Conservation (phyloP, 495 filamentous ascomycete genomes). For the Friedmanniomyces endolithicus region DNA sequence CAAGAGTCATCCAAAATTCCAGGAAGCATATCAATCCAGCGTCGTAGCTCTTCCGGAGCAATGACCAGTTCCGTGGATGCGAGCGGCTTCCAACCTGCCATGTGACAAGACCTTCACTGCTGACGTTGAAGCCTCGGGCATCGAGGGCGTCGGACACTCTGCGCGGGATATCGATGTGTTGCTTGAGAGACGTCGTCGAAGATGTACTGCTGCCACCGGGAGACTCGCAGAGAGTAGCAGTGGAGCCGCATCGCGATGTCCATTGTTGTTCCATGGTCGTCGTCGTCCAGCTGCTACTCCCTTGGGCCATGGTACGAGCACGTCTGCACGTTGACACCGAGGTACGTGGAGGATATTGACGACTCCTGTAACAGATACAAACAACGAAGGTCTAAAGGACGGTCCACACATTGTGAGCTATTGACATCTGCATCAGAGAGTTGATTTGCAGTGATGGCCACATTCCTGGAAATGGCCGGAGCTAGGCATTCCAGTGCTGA, state of each 20-base stretch:
- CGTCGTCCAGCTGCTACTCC: too few species aligned
- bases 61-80: conserved; percentile 25
- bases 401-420: not conserved
- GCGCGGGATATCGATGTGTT: not conserved
- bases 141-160: conserved; percentile 12
- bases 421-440: not conserved
- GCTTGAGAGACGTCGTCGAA: not conserved
- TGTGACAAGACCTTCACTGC: conserved; percentile 11
- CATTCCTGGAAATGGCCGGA: too few species aligned
- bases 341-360: too few species aligned
- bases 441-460: not conserved
- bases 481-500: too few species aligned
- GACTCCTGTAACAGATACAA: too few species aligned
- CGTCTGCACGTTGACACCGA: too few species aligned
- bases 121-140: conserved; percentile 14
- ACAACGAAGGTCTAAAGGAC: too few species aligned
- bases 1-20: conserved; percentile 22
- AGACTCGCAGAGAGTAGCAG: not conserved
- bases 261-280: not conserved
- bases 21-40: conserved; percentile 20
- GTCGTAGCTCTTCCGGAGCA: conserved; percentile 22
- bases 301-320: too few species aligned
- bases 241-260: not conserved
- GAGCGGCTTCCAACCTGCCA: conserved; percentile 16
- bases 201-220: not conserved